Percentiles rank a stretch among this genome's conserved stretches.
Conservation (phyloP, 306 rosid genomes). For the Biancaea sappan region DNA sequence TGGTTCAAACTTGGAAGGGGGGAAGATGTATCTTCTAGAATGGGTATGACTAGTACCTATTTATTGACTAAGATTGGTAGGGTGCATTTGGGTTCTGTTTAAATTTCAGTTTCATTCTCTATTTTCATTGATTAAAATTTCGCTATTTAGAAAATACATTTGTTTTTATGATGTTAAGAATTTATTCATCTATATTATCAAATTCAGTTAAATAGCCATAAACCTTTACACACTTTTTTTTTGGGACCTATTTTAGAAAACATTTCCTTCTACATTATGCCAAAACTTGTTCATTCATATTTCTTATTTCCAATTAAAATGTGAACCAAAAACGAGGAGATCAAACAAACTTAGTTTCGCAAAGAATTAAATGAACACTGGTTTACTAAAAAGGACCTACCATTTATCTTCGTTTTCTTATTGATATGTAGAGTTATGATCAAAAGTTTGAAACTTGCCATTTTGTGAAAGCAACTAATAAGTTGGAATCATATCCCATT, state of each 20-base stretch:
- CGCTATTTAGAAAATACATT: no score
- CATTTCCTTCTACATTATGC: not conserved
- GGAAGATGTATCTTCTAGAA: slow-evolving; percentile 69
- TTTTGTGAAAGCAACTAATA: not conserved
- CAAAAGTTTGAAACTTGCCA: not conserved
- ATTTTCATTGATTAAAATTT: no score
- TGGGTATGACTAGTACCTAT: slow-evolving; percentile 52
- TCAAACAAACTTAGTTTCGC: not conserved
- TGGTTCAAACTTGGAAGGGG: slow-evolving; percentile 60
- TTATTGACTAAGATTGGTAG: not conserved
- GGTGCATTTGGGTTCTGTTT: not conserved
- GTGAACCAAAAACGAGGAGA: not conserved
- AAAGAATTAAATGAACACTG: not conserved
- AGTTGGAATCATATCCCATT: not conserved
- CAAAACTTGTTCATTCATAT: not conserved
- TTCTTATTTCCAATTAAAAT: no score
- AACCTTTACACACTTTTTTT: no score
- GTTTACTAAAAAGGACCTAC: not conserved
- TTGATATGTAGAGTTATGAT: not conserved
- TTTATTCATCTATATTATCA: no score
- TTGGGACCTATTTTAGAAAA: not conserved
- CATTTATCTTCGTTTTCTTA: slow-evolving; percentile 6
- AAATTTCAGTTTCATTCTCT: no score
- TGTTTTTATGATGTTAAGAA: no score
- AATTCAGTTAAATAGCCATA: no score